phyloP scores from a whole-genome alignment of 768 basidiomycete genomes.

The Tulasnella sp. region DNA sequence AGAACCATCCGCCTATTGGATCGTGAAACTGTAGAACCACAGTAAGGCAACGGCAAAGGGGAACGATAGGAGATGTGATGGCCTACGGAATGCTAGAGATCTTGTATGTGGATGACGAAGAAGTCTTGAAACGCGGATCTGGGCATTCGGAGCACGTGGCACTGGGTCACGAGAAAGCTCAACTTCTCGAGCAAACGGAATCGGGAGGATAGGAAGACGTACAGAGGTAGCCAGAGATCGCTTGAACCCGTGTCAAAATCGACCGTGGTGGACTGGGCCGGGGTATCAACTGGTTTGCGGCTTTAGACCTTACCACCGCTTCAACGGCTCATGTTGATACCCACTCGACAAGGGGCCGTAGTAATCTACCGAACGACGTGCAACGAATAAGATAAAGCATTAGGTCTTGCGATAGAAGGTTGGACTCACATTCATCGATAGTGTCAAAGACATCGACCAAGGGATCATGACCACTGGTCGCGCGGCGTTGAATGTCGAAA shows the following conservation, averaged over 20 bases:
- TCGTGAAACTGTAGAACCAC: neutral
- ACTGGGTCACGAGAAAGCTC: neutral
- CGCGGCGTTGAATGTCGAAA: conserved; percentile 20
- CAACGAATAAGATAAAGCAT: neutral
- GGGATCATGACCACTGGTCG: neutral
- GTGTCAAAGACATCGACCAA: conserved; percentile 6
- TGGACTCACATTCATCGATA: conserved; percentile 13
- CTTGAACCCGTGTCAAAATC: conserved; percentile 26
- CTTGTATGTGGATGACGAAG: conserved; percentile 6
- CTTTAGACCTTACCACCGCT: neutral
- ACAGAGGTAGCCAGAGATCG: conserved; percentile 10
- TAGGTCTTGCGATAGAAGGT: too few relatives aligned
- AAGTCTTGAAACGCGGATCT: neutral
- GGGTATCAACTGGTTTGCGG: conserved; percentile 18
- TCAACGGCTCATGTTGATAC: neutral
- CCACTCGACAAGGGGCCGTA: conserved; percentile 15
- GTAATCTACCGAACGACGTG: neutral
- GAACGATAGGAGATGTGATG: neutral
- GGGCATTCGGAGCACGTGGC: conserved; percentile 20
- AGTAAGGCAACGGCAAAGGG: neutral
- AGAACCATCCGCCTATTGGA: neutral
- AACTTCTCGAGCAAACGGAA: neutral
- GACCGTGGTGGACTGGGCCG: conserved; percentile 22
- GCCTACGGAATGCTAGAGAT: neutral
- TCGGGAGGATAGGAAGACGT: neutral